These are phyloP conservation scores for Populus simonii DNA, from an alignment of 345 rosid genomes.

Conservation along the genomic window DNA sequence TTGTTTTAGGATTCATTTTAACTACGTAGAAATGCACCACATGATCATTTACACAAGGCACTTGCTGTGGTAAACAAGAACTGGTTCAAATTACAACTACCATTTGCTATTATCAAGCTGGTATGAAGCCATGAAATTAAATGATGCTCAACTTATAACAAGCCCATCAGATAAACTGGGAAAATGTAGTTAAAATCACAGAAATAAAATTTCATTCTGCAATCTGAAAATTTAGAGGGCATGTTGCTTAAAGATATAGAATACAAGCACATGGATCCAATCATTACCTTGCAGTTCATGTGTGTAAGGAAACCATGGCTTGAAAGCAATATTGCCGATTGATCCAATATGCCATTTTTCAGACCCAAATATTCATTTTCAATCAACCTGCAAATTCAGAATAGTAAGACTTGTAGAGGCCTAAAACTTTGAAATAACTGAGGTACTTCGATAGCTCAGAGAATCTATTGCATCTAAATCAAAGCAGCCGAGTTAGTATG, in stretches of 20 bases:
- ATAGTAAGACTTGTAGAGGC: background rate
- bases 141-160: background rate
- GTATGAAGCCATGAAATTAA: background rate
- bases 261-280: slow-evolving; percentile 1
- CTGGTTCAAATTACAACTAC: background rate
- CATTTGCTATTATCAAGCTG: background rate
- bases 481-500: background rate
- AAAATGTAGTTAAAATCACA: background rate
- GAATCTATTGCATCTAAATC: background rate
- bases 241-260: background rate
- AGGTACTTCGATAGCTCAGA: background rate
- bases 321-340: slow-evolving; percentile 89
- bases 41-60: background rate
- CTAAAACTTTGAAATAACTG: background rate
- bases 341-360: slow-evolving; percentile 92
- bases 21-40: background rate
- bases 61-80: background rate
- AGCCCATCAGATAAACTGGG: background rate
- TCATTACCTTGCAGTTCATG: slow-evolving; percentile 89
- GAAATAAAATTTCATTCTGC: background rate
- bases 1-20: background rate
- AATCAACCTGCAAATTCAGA: slow-evolving; percentile 57
- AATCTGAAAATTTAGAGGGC: background rate
- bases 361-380: slow-evolving; percentile 91
- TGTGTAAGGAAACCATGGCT: slow-evolving; percentile 68